phyloP scores from a whole-genome alignment of 2,329 filamentous ascomycete species.

The Pyrenochaeta sp. region DNA sequence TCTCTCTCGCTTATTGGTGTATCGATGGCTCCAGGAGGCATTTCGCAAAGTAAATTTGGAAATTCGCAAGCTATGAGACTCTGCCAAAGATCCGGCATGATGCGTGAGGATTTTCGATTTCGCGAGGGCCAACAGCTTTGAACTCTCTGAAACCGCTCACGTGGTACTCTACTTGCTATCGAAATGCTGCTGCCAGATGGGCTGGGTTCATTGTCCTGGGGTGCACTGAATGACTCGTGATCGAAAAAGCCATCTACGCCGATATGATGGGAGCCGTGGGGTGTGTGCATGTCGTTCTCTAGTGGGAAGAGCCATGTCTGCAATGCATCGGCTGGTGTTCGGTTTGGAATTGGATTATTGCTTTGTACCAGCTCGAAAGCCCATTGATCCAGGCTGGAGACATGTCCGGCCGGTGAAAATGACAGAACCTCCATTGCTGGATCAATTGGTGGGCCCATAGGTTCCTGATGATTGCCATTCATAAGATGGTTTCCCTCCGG shows the following conservation, averaged over 20 bases:
- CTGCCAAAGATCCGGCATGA: slow-evolving; percentile 49
- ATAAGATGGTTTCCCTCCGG: slow-evolving; percentile 32
- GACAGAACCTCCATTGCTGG: slow-evolving; percentile 48
- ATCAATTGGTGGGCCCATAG: slow-evolving; percentile 48
- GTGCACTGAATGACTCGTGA: slow-evolving; percentile 32
- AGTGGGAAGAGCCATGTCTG: slow-evolving; percentile 50
- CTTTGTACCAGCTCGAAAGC: slow-evolving; percentile 49
- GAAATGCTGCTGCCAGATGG: slow-evolving; percentile 47
- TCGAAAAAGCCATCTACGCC: slow-evolving; percentile 44
- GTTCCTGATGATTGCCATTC: slow-evolving; percentile 39
- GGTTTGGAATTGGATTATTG: slow-evolving; percentile 46
- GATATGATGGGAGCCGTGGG: slow-evolving; percentile 39
- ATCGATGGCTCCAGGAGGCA: slow-evolving; percentile 29
- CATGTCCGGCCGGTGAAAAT: slow-evolving; percentile 45
- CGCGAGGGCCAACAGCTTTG: slow-evolving; percentile 50
- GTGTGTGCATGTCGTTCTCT: slow-evolving; percentile 38
- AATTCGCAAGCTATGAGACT: slow-evolving; percentile 39
- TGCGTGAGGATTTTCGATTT: slow-evolving; percentile 37
- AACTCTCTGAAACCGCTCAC: slow-evolving; percentile 50
- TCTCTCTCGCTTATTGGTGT: slow-evolving; percentile 40
- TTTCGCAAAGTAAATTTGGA: slow-evolving; percentile 47
- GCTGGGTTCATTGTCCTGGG: slow-evolving; percentile 38
- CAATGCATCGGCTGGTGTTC: slow-evolving; percentile 46
- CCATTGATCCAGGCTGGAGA: slow-evolving; percentile 48
- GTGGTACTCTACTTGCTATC: slow-evolving; percentile 49